Base-by-base conservation (phyloP, 2,329 filamentous ascomycete genomes). In the Penicillium sclerotigenum region DNA sequence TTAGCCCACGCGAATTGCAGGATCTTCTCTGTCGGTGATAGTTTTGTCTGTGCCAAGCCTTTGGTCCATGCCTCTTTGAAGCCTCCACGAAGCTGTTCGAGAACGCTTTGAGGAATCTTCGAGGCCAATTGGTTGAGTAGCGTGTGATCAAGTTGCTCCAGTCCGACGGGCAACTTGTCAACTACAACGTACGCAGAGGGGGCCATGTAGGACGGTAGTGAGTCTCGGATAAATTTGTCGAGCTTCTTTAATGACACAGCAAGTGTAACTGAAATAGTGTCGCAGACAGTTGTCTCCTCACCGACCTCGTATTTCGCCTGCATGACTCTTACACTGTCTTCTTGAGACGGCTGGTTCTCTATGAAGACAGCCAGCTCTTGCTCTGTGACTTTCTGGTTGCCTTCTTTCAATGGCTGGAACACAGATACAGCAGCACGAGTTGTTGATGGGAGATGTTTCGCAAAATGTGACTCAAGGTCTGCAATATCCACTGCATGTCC, bases 151-250 rank as follows among this genome's bases (percentile, higher is more conserved):
- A 72, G 40, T 20, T 70, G 50, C 5, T 59, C 65, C 10, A 50
- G 43, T 1, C 60, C 58, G 9, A 57, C 52, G 0, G 75, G 75
- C 16, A 80, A 41, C 28, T 67, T 68, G 28, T 77, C 71, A 26
- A 80, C 59, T 9, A 76, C 64, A 8, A 80, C 59, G 52, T 79
- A 81, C 0, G 70, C 66, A 37, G 70, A 75, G 1, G 79, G 77
- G 5, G 73, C 61, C 73, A 79, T 75, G 58, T 77, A 77, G 3
- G 76, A 73, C n/a, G 77, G 74, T 28, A 80, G 68, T 22, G 72
- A 73, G 58, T 78, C 73, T 26, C 67, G 68, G 33, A 75, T 70
- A 33, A 72, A 75, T 49, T 76, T 79, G 63, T 79, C 71, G 5
- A 80, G 67, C 31, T 71, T 73, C 57, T 75, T 77, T 6, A 79